Evolutionary conservation across 768 basidiomycete genomes (phyloP).

Genomic region (Scleroderma citrinum): DNA sequence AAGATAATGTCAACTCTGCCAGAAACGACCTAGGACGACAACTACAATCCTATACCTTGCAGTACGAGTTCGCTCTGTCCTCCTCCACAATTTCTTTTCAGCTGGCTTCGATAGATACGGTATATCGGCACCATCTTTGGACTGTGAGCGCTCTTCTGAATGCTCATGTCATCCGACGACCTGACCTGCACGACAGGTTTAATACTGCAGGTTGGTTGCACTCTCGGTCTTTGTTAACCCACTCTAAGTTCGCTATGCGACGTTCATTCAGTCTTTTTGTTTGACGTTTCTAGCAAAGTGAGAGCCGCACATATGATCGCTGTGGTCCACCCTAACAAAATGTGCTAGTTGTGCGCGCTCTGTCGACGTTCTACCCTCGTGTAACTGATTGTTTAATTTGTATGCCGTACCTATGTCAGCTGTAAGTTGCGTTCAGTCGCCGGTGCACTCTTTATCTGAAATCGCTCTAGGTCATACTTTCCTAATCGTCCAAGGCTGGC

Average conservation of each 20-base stretch:
- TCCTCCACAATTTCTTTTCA: not conserved
- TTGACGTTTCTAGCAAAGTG: not conserved
- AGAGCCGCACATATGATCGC: not conserved
- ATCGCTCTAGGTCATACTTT: not conserved
- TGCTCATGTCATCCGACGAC: not conserved
- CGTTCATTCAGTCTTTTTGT: not conserved
- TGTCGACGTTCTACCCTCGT: not conserved
- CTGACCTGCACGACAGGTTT: not conserved
- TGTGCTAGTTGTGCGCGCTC: slow-evolving; percentile 1
- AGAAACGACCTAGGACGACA: slow-evolving; percentile 1
- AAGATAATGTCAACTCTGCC: not conserved
- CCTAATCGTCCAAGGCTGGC: slow-evolving; percentile 3
- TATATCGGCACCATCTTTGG: slow-evolving; percentile 3
- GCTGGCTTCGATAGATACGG: not conserved
- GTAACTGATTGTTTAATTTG: not conserved
- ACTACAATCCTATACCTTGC: slow-evolving; percentile 1
- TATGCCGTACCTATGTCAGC: not conserved
- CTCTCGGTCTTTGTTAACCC: not conserved
- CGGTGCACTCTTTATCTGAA: not conserved
- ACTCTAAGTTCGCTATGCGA: not conserved
- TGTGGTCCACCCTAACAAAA: not conserved
- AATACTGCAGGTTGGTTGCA: not conserved
- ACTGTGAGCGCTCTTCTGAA: not conserved
- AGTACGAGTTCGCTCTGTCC: not conserved
- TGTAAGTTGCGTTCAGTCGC: not conserved